Evolutionary conservation across 208 protist genomes (phyloP).

Genomic region (Zelonia costaricensis): DNA sequence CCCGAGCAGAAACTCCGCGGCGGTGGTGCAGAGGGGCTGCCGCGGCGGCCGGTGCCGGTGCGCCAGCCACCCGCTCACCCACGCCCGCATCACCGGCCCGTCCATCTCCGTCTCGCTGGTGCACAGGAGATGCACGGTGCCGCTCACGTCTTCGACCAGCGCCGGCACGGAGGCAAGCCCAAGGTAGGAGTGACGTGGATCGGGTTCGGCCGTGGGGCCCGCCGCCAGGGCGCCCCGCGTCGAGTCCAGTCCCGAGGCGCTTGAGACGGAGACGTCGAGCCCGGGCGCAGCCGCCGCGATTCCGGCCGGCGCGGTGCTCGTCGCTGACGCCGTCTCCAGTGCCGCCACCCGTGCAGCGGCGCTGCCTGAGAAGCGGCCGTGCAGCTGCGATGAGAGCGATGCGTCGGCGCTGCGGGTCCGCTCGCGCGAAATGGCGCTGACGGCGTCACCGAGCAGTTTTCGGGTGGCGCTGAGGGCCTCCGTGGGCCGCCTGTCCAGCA

Average conservation of each 20-base stretch:
- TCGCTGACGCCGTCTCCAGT: neutral
- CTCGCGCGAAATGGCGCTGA: slow-evolving; percentile 24
- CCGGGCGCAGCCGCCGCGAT: too few relatives aligned
- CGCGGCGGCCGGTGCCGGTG: slow-evolving; percentile 23
- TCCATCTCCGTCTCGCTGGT: slow-evolving; percentile 14
- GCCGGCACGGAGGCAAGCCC: slow-evolving; percentile 22
- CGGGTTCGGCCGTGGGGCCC: too few relatives aligned
- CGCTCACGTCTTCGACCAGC: slow-evolving; percentile 40
- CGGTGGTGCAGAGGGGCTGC: slow-evolving; percentile 13
- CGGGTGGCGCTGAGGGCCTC: slow-evolving; percentile 18
- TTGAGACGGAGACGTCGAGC: too few relatives aligned
- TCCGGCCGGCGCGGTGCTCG: too few relatives aligned
- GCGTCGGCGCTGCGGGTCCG: slow-evolving; percentile 10
- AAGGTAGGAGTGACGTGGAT: slow-evolving; percentile 19
- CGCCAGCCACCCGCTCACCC: slow-evolving; percentile 27
- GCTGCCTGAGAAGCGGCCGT: slow-evolving; percentile 5
- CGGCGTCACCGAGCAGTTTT: slow-evolving; percentile 21
- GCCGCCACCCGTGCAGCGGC: too few relatives aligned
- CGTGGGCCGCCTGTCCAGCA: slow-evolving; percentile 12
- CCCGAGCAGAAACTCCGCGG: slow-evolving; percentile 11
- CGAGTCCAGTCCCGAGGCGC: too few relatives aligned
- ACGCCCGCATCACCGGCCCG: slow-evolving; percentile 2
- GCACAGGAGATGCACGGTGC: slow-evolving; percentile 38
- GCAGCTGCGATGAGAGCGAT: neutral
- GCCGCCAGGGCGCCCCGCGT: too few relatives aligned